phyloP scores from a whole-genome alignment of 73 alveolate genomes.

The Breviolum minutum region DNA sequence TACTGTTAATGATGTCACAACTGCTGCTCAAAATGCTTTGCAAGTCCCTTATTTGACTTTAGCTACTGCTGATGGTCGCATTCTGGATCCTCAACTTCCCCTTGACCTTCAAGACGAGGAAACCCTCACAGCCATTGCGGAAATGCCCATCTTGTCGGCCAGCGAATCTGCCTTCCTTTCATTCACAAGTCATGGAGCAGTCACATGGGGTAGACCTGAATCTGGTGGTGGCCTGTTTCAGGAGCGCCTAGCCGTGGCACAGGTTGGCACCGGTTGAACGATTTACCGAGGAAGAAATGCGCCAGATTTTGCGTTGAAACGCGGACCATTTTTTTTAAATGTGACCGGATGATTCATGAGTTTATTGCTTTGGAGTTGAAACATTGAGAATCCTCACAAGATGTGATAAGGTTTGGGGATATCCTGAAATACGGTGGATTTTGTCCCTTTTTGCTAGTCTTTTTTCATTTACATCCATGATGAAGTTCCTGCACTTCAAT shows the following conservation, averaged over 20 bases:
- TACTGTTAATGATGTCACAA: not conserved
- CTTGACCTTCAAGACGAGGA: not conserved
- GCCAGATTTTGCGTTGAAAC: too few relatives aligned
- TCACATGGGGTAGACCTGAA: not conserved
- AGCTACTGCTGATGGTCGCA: not conserved
- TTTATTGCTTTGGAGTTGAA: too few relatives aligned
- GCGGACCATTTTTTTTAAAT: too few relatives aligned
- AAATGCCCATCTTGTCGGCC: not conserved
- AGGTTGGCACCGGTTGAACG: too few relatives aligned
- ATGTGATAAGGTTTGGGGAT: not conserved
- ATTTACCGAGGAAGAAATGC: too few relatives aligned
- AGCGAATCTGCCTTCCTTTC: not conserved
- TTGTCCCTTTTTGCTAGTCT: too few relatives aligned
- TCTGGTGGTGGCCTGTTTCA: not conserved
- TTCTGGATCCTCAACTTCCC: not conserved
- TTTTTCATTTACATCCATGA: too few relatives aligned
- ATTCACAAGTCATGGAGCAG: not conserved
- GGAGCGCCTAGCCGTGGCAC: too few relatives aligned
- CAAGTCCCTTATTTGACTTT: not conserved
- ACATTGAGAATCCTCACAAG: too few relatives aligned
- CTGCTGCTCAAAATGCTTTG: not conserved
- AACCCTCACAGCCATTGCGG: constrained; percentile 1
- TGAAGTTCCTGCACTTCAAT: too few relatives aligned
- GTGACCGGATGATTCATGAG: too few relatives aligned
- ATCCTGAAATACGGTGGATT: not conserved